Evolutionary conservation across 192 early-diverging fungal species (phyloP).

Genomic region (Oehlia diaphana): DNA sequence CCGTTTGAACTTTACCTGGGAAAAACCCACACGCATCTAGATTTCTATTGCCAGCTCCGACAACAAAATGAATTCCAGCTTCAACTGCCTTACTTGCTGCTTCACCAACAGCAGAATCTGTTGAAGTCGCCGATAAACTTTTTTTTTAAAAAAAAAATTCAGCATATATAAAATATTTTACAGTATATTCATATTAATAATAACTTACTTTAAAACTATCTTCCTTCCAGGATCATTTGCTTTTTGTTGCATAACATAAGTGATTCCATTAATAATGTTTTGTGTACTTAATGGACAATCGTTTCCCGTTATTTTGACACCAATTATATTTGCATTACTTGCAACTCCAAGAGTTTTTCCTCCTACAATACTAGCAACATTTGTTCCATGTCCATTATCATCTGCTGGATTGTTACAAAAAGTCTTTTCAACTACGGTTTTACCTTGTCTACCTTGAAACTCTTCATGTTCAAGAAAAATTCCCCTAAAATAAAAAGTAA

Average conservation of each 20-base stretch:
- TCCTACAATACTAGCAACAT: constrained; percentile 57
- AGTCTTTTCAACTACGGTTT: constrained; percentile 4
- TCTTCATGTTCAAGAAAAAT: constrained; percentile 67
- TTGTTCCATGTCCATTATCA: constrained; percentile 57
- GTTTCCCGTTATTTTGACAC: constrained; percentile 61
- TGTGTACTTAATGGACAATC: constrained; percentile 51
- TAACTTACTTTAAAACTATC: constrained; percentile 29
- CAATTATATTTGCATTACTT: constrained; percentile 56
- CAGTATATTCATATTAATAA: constrained; percentile 49
- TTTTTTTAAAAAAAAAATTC: constrained; percentile 31
- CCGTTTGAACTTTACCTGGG: constrained; percentile 46
- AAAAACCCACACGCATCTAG: constrained; percentile 56
- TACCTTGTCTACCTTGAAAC: constrained; percentile 74
- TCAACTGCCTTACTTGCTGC: constrained; percentile 23
- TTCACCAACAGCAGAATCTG: constrained; percentile 23
- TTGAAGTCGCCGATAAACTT: background rate
- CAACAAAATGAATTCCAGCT: constrained; percentile 48
- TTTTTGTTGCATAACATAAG: constrained; percentile 33
- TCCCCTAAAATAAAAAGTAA: constrained; percentile 11
- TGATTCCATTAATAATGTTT: constrained; percentile 59
- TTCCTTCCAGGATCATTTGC: constrained; percentile 22
- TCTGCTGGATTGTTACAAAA: constrained; percentile 34
- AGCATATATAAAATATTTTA: constrained; percentile 63
- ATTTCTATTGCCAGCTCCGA: constrained; percentile 61
- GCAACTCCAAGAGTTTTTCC: constrained; percentile 63